Evolutionary conservation across 305 asterid genomes (phyloP).

Genomic region (Vinca major): DNA sequence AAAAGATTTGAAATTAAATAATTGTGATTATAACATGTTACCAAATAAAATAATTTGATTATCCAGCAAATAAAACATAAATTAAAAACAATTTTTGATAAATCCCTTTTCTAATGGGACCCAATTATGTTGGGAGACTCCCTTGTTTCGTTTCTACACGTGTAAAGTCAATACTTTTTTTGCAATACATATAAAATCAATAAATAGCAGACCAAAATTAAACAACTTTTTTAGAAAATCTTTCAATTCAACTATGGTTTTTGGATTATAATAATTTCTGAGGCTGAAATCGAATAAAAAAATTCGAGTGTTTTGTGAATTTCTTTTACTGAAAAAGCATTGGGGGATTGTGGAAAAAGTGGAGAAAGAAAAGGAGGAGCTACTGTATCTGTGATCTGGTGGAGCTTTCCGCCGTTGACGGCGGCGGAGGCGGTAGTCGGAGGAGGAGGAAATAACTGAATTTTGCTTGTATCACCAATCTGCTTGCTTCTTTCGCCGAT

Average conservation of each 20-base stretch:
- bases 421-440: slow-evolving; percentile 9
- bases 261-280: neutral
- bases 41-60: neutral
- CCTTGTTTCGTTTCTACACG: neutral
- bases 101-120: no score
- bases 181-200: neutral
- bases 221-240: neutral
- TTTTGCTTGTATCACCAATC: slow-evolving; percentile 7
- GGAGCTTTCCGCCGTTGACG: neutral
- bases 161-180: neutral
- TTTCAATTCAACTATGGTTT: neutral
- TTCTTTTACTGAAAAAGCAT: neutral
- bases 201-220: neutral
- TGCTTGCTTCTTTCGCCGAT: slow-evolving; percentile 17
- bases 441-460: slow-evolving; percentile 6
- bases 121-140: neutral
- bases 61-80: no score
- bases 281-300: neutral
- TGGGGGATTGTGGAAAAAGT: neutral
- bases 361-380: neutral
- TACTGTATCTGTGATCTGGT: neutral
- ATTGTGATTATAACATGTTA: slow-evolving; percentile 8
- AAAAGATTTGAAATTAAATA: neutral
- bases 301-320: neutral
- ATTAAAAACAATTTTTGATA: no score